Evolutionary conservation across 83 land plant species (phyloP), one percentile per base, ranked within the genome.

Genomic region (Larix sibirica): DNA sequence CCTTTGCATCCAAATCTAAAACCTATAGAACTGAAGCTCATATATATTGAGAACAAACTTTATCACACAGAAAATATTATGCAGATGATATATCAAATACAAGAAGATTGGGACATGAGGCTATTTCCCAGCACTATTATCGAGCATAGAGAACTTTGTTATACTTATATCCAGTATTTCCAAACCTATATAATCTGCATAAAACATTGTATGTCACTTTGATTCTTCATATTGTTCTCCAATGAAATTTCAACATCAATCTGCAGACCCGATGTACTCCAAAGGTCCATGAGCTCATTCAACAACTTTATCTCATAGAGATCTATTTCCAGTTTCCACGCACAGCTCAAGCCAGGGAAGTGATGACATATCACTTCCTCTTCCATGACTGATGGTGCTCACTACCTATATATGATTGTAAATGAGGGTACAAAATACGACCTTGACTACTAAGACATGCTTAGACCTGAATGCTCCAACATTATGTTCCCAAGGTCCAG

Each of bases 201-300:
- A 23, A 44, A 44, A 54, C 1, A 44, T 13, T 44, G 44, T n/a
- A 21, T 38, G 21, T 40, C 13, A 33, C 24, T 73, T 23, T n/a
- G 23, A 36, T 47, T 44, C 10, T 47, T 47, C 77, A 47, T 74
- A 24, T 74, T 44, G 26, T 42, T 42, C 31, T 74, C 31, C 28
- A 23, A n/a, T 74, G 18, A 71, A 71, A 50, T 74, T 69, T 69
- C 59, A 17, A 74, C 47, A 21, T n/a, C 13, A 74, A n/a, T 74
- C 21, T 21, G 26, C 8, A 74, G 21, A 24, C 9, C 1, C 17
- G 77, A 21, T 76, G 1, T 76, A 54, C 14, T 54, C 44, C 20
- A 54, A 26, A 76, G 56, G 33, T 18, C 54, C 62, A 54, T 24
- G 28, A 76, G 61, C 20, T 54, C 36, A 24, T 54, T 6, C 33